Evolutionary conservation across 441 rosid genomes (phyloP).

Genomic region (Euphorbia schlechtendalii): DNA sequence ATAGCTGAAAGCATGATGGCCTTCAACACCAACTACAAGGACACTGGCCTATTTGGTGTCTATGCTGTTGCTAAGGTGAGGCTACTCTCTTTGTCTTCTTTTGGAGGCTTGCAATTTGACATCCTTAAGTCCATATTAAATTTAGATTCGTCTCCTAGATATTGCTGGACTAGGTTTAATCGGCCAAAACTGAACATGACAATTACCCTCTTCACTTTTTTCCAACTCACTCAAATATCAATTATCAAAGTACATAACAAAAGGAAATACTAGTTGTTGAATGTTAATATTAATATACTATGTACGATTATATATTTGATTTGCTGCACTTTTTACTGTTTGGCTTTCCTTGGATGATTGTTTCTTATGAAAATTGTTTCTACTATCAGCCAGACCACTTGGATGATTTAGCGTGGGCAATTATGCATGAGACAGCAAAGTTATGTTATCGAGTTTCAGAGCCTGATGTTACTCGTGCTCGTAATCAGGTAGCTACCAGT

Average conservation of each 20-base stretch:
- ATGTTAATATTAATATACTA: not conserved
- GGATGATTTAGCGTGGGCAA: conserved; percentile 92
- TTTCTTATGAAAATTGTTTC: conserved; percentile 18
- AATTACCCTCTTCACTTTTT: not conserved
- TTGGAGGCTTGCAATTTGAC: not conserved
- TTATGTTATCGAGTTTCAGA: conserved; percentile 87
- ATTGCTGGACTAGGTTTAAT: not conserved
- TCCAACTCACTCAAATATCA: not conserved
- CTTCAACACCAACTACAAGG: conserved; percentile 97
- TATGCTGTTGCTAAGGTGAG: conserved; percentile 97
- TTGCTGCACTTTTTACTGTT: not conserved
- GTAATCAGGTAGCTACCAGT: conserved; percentile 68
- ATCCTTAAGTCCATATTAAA: not conserved
- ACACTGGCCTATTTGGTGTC: conserved; percentile 94
- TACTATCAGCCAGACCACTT: conserved; percentile 70
- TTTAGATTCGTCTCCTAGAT: not conserved
- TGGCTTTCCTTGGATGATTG: conserved; percentile 2
- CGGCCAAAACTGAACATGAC: not conserved
- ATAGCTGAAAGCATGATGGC: conserved; percentile 97
- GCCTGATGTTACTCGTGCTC: conserved; percentile 88
- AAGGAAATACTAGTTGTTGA: conserved; percentile 1
- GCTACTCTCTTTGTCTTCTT: not conserved
- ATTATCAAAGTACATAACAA: not conserved
- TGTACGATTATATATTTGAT: not conserved
- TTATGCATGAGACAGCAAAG: conserved; percentile 80